A percentile compares a stretch with the other conserved stretches of the same genome.
phyloP scores from a whole-genome alignment of 164 flowering plant species.

The Magnolia kwangsiensis region DNA sequence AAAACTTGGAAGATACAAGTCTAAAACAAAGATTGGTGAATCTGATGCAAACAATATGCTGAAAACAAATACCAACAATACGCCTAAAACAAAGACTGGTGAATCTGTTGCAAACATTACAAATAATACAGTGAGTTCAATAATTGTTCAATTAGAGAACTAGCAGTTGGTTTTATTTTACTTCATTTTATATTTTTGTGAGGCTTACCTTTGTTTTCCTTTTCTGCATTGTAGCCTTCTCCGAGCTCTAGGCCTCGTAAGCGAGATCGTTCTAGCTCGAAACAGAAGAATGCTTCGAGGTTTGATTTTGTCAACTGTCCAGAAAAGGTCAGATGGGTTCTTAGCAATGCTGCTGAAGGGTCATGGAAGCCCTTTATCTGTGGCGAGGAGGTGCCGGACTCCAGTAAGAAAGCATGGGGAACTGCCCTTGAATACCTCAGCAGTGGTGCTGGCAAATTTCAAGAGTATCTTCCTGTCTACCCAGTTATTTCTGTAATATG shows the following conservation, averaged over 20 bases:
- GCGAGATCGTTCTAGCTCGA: slow-evolving; percentile 5
- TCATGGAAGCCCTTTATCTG: slow-evolving; percentile 1
- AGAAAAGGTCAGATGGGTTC: slow-evolving; percentile 10
- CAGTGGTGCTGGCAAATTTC: not conserved
- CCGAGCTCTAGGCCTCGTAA: not conserved
- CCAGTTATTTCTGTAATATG: not conserved
- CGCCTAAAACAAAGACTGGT: not conserved
- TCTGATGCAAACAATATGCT: not conserved
- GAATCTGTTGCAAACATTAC: not conserved
- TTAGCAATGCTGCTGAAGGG: slow-evolving; percentile 1
- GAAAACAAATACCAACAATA: not conserved
- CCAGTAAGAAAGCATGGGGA: slow-evolving; percentile 5
- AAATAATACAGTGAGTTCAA: not conserved
- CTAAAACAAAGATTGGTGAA: not conserved
- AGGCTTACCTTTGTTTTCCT: not conserved
- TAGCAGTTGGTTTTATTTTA: not conserved
- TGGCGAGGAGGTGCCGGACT: slow-evolving; percentile 7
- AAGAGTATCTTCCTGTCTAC: slow-evolving; percentile 3
- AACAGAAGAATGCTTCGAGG: not conserved
- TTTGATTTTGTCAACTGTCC: slow-evolving; percentile 7
- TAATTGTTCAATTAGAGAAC: not conserved
- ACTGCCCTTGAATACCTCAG: not conserved
- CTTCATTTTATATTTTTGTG: not conserved
- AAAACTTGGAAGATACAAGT: slow-evolving; percentile 6
- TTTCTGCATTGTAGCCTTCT: not conserved